Evolutionary conservation across 257 asterid genomes (phyloP), one percentile per base, ranked within the genome.

Genomic region (Mentha longifolia): DNA sequence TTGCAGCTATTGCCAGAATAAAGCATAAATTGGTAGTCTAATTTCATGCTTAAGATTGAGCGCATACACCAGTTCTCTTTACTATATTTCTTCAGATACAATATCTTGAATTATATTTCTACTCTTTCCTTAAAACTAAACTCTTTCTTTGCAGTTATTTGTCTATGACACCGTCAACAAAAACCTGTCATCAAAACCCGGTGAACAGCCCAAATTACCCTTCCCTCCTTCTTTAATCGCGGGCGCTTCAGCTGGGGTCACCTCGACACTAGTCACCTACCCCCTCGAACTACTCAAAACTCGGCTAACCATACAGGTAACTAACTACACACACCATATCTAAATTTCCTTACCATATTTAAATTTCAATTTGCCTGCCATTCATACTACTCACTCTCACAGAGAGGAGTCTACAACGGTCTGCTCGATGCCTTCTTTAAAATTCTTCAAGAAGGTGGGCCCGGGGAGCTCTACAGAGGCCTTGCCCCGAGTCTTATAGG

Each of bases 181-280:
- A 83, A 81, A 80, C 5, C 72, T 94, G 85, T 86, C 99, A 5
- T 74, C 89, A 15, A 91, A 87, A 78, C 82, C 79, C 4, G 95
- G 91, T 6, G 87, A 88, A 52, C 85, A 77, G 47, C 82, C 88
- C 73, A 94, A 88, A 85, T 37, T 94, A 45, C 90, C 84, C 35
- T 70, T 91, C 33, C 96, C 97, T 31, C 90, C 99, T 19, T 92
- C 99, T 14, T 65, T 91, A 60, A 63, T 94, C 54, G 99, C 97
- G 0, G 99, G 99, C 63, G 97, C 99, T 43, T 85, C 95, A 74
- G 99, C 97, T 43, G 99, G 99, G 67, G 95, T 94, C 77, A 82
- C 85, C 85, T 94, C 99, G 22, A 94, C 99, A 8, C 71, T 94
- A 79, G 77, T 88, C 72, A 94, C 97, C 20, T 94, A 94, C 84